Base-by-base conservation (phyloP, 2,329 filamentous ascomycete genomes). In the Boeremia lycopersici region DNA sequence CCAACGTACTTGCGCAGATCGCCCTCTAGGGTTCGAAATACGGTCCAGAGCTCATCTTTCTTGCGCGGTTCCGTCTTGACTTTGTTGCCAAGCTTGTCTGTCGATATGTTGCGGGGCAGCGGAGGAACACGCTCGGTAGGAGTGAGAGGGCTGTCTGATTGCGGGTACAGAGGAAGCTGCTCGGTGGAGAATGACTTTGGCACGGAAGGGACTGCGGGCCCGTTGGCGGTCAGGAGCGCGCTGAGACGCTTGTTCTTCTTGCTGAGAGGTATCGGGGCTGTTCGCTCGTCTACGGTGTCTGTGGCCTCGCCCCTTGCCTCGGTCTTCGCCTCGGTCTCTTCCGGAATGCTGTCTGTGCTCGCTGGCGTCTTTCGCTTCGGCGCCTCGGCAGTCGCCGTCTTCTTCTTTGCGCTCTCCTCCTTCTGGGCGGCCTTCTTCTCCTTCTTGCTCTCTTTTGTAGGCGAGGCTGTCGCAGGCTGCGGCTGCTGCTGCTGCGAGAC, bases 31-130 rank as follows among this genome's bases (percentile, higher is more conserved):
- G 79, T 79, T 49, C 87, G 82, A 68, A 90, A 91, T 13, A 84
- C 80, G 29, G 81, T 83, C 86, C 86, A 90, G 13, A 90, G 78
- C 64, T 89, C 87, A 69, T 90, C 88, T 62, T 85, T 87, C 72
- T 84, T 87, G 54, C 81, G 81, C 19, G 70, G 73, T 64, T 76
- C 68, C 66, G 68, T 70, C 56, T 68, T 75, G 60, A 64, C 57
- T 47, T 66, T 66, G 61, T 72, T 76, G 30, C 52, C 52, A 54
- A 77, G 60, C 59, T 74, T 77, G 13, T 81, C 78, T 12, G 71
- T 64, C 2, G 77, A 76, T 2, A 74, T 48, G 35, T 75, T 67
- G 49, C 75, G 75, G 10, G 78, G 79, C 17, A 80, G 61, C 2
- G 78, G 78, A 15, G 75, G 77, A 49, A 77, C 70, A 23, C 53